These are phyloP conservation scores for Penicillium daleae DNA, from an alignment of 495 filamentous ascomycete species.

Conservation along the genomic window DNA sequence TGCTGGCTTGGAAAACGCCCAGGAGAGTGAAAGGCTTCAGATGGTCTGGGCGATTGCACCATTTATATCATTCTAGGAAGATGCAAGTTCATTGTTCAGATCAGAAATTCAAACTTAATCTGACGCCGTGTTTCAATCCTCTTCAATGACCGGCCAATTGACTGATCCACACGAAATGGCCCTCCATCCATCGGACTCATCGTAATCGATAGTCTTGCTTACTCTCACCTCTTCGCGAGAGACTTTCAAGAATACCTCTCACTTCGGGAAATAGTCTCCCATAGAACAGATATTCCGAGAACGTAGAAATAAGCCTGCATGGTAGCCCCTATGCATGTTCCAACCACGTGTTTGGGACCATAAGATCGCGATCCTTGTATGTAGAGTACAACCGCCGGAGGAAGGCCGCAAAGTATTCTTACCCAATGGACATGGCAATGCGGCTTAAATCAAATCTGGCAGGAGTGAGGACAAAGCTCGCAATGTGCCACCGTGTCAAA, in stretches of 20 bases:
- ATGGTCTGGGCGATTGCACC: neutral
- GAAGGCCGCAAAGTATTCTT: too few species aligned
- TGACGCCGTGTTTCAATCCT: neutral
- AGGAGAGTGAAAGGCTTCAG: neutral
- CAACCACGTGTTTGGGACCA: neutral
- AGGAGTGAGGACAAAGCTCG: neutral
- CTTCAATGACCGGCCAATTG: neutral
- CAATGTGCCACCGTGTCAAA: neutral
- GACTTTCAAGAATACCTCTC: neutral
- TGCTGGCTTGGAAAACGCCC: neutral
- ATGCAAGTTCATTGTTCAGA: neutral
- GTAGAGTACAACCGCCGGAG: too few species aligned
- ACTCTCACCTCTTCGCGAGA: neutral
- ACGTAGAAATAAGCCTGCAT: neutral
- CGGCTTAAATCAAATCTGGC: neutral
- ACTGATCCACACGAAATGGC: neutral
- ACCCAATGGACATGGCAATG: neutral
- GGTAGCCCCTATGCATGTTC: neutral
- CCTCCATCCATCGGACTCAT: neutral
- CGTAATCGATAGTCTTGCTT: neutral
- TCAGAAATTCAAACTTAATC: constrained; percentile 1
- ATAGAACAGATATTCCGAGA: neutral
- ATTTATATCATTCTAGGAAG: neutral
- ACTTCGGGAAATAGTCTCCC: neutral
- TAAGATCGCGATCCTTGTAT: neutral